Evolutionary conservation across 176 grass and related monocot species (phyloP).

Genomic region (Oryza meridionalis): DNA sequence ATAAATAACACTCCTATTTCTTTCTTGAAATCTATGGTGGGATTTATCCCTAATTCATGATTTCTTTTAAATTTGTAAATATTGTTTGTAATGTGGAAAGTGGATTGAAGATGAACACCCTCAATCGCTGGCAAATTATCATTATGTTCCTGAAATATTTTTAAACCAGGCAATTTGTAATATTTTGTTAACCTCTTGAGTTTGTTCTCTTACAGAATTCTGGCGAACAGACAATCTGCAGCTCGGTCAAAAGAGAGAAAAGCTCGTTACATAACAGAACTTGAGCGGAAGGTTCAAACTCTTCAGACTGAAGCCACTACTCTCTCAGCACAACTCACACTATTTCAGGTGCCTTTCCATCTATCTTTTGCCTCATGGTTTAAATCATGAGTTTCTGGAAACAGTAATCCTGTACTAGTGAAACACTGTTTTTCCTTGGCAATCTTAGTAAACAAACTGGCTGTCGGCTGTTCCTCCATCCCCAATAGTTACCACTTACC

Average conservation of each 20-base stretch:
- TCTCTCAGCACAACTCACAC: conserved; percentile 89
- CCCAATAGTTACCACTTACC: not conserved
- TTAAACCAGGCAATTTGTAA: conserved; percentile 7
- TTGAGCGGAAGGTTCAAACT: conserved; percentile 95
- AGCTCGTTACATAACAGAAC: conserved; percentile 95
- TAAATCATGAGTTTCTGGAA: conserved; percentile 27
- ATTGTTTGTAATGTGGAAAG: not conserved
- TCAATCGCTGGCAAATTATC: conserved; percentile 1
- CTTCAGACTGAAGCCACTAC: conserved; percentile 99
- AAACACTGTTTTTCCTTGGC: conserved; percentile 21
- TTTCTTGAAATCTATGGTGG: conserved; percentile 23
- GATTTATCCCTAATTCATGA: not conserved
- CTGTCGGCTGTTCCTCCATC: not conserved
- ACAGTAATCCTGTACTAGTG: not conserved
- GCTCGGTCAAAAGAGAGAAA: conserved; percentile 99
- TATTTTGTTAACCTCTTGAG: conserved; percentile 24
- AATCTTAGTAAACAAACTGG: conserved; percentile 8
- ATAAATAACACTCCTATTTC: not conserved
- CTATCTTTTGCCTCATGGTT: conserved; percentile 18
- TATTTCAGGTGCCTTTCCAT: conserved; percentile 76
- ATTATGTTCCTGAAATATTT: not conserved
- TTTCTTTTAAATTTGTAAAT: conserved; percentile 1
- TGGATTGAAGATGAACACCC: not conserved
- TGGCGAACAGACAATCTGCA: conserved; percentile 95
- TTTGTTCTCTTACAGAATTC: conserved; percentile 69